Conservation (phyloP, 2,329 filamentous ascomycete genomes). For the Pseudohalonectria lignicola region DNA sequence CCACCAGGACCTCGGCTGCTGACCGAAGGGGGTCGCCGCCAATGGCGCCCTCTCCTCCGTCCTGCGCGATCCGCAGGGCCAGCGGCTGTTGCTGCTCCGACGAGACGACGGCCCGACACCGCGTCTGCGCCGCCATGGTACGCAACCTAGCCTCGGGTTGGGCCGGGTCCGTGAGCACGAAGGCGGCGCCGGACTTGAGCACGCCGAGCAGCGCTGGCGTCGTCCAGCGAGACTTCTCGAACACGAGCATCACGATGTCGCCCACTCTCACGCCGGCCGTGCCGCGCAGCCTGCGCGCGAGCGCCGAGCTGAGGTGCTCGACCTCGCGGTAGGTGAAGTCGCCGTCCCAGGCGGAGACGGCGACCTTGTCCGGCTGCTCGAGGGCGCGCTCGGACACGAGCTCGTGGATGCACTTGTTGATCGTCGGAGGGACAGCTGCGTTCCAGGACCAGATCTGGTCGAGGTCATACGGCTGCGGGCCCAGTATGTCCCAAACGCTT, state of each 20-base stretch:
- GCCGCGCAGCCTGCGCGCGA: constrained; percentile 26
- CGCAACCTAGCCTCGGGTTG: constrained; percentile 9
- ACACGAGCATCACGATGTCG: constrained; percentile 26
- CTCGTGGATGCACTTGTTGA: constrained; percentile 34
- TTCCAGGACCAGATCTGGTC: constrained; percentile 37
- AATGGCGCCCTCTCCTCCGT: constrained; percentile 9
- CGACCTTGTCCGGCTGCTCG: constrained; percentile 24
- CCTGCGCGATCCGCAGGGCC: constrained; percentile 3
- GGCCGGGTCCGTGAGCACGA: constrained; percentile 12
- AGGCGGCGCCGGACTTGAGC: constrained; percentile 13
- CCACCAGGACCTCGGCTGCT: background rate
- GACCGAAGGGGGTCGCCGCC: background rate
- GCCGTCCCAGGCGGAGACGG: constrained; percentile 40
- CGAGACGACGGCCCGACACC: constrained; percentile 7
- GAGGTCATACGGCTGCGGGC: constrained; percentile 21
- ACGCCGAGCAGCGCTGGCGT: constrained; percentile 11
- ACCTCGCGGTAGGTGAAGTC: constrained; percentile 32
- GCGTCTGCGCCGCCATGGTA: constrained; percentile 10
- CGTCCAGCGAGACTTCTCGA: constrained; percentile 13
- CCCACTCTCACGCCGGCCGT: constrained; percentile 23
- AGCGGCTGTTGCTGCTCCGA: constrained; percentile 8
- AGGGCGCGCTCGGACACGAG: constrained; percentile 27
- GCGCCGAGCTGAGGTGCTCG: constrained; percentile 26
- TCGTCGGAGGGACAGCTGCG: constrained; percentile 23
- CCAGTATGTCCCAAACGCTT: constrained; percentile 4